Conservation (phyloP, 352 stramenopile species). For the Discostella stelligera region DNA sequence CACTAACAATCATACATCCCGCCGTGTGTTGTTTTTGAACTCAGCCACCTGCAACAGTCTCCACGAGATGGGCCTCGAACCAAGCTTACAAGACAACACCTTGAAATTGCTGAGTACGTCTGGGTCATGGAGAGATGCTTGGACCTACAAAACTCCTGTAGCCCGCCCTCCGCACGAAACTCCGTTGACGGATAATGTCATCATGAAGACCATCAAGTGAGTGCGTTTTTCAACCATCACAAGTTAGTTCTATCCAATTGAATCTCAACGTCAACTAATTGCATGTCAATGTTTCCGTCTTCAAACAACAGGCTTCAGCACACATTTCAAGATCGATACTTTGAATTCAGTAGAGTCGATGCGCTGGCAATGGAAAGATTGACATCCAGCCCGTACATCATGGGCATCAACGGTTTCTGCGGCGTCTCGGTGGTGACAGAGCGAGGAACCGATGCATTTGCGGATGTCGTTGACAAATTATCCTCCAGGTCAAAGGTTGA, state of each 20-base stretch:
- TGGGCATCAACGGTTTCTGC: slow-evolving; percentile 54
- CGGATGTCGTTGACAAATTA: slow-evolving; percentile 23
- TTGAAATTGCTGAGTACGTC: slow-evolving; percentile 49
- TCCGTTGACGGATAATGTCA: slow-evolving; percentile 25
- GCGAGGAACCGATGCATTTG: slow-evolving; percentile 22
- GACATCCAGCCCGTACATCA: slow-evolving; percentile 43
- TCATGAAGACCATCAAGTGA: slow-evolving; percentile 57
- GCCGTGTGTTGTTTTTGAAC: neutral
- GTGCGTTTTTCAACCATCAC: slow-evolving; percentile 2
- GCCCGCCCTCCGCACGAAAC: slow-evolving; percentile 7
- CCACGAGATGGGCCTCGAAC: slow-evolving; percentile 44
- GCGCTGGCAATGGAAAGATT: slow-evolving; percentile 55
- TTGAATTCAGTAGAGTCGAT: slow-evolving; percentile 58
- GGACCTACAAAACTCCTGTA: slow-evolving; percentile 41
- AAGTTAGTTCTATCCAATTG: neutral
- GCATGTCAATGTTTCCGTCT: neutral
- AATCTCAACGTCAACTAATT: neutral
- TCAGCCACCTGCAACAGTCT: slow-evolving; percentile 49
- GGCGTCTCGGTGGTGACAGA: slow-evolving; percentile 45
- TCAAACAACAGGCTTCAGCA: slow-evolving; percentile 14
- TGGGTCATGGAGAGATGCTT: slow-evolving; percentile 68
- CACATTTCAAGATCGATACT: slow-evolving; percentile 55
- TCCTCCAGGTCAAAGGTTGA: slow-evolving; percentile 33
- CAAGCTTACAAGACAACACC: slow-evolving; percentile 14
- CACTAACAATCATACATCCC: neutral